Evolutionary conservation across 371 early-diverging fungal genomes (phyloP).

Genomic region (Mucor saturninus): DNA sequence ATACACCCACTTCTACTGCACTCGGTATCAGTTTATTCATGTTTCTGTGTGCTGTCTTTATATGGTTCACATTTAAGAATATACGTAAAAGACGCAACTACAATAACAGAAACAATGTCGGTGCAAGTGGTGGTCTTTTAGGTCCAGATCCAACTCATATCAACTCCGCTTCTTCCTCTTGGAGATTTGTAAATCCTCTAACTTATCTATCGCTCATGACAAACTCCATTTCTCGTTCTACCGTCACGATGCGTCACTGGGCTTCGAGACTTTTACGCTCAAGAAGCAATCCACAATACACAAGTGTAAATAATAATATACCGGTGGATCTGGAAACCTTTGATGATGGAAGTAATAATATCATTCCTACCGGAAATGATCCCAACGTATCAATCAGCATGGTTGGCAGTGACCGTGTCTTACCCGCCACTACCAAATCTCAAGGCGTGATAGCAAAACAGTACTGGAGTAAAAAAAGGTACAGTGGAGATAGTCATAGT

Average conservation of each 20-base stretch:
- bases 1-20: constrained; percentile 12
- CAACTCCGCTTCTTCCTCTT: constrained; percentile 9
- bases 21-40: constrained; percentile 23
- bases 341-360: constrained; percentile 14
- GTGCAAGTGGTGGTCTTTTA: constrained; percentile 43
- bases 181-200: constrained; percentile 17
- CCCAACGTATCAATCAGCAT: constrained; percentile 17
- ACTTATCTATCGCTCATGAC: constrained; percentile 9
- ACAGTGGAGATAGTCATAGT: constrained; percentile 40
- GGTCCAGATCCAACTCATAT: constrained; percentile 12
- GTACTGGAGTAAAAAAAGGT: constrained; percentile 41
- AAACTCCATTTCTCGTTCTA: constrained; percentile 30
- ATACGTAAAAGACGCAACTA: constrained; percentile 14
- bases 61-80: constrained; percentile 19
- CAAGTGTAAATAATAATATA: constrained; percentile 14
- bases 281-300: constrained; percentile 14
- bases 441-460: constrained; percentile 28
- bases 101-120: constrained; percentile 20
- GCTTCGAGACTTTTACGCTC: constrained; percentile 29
- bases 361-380: neutral
- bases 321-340: constrained; percentile 28
- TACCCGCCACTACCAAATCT: constrained; percentile 26
- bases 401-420: constrained; percentile 9
- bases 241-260: constrained; percentile 36
- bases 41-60: constrained; percentile 7